These are phyloP conservation scores for Trichaptum fuscoviolaceum DNA, from an alignment of 768 basidiomycete species.

Conservation along the genomic window DNA sequence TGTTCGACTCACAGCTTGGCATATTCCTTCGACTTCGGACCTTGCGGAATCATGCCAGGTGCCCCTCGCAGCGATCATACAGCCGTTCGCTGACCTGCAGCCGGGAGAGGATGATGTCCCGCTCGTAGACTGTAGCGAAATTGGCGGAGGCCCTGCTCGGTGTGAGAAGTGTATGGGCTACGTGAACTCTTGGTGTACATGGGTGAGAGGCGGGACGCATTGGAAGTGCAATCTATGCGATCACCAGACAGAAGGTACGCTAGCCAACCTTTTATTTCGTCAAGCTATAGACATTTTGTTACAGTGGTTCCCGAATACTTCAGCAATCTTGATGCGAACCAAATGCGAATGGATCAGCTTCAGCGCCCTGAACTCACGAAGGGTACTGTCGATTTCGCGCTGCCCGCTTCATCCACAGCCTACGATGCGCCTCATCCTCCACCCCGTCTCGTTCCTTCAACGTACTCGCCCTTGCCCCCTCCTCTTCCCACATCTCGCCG, in stretches of 20 bases:
- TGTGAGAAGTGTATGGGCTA: constrained; percentile 85
- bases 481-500: constrained; percentile 26
- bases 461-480: constrained; percentile 45
- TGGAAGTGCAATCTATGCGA: constrained; percentile 94
- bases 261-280: not conserved
- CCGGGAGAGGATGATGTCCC: constrained; percentile 77
- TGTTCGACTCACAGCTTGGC: constrained; percentile 86
- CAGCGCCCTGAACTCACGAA: constrained; percentile 82
- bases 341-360: constrained; percentile 73
- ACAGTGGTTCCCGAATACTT: constrained; percentile 80
- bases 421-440: constrained; percentile 83
- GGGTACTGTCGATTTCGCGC: constrained; percentile 89
- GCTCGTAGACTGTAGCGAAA: constrained; percentile 46
- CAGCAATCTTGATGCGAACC: constrained; percentile 71
- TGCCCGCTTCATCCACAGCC: constrained; percentile 46
- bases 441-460: constrained; percentile 45
- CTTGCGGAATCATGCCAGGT: constrained; percentile 78
- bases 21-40: constrained; percentile 73
- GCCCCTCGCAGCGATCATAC: constrained; percentile 79
- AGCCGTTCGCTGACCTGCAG: constrained; percentile 85
- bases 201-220: constrained; percentile 72
- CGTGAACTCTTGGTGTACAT: constrained; percentile 90
- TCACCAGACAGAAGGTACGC: constrained; percentile 80
- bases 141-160: constrained; percentile 75
- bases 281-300: not conserved